These are phyloP conservation scores for Aspergillus hiratsukae DNA, from an alignment of 2,329 filamentous ascomycete genomes.

Conservation along the genomic window DNA sequence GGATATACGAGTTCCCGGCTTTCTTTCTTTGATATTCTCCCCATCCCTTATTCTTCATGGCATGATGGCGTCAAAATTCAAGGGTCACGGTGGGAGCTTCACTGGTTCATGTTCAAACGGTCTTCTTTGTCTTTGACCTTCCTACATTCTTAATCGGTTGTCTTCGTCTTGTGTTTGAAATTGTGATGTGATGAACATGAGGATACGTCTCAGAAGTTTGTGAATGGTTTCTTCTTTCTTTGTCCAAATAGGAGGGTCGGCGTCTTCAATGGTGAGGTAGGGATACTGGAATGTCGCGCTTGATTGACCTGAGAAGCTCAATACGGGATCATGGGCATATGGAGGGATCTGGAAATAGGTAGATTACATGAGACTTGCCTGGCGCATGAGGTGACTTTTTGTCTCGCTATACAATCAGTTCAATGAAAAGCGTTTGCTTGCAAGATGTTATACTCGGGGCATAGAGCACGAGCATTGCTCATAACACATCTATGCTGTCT, in stretches of 20 bases:
- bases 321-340: slow-evolving; percentile 22
- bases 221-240: slow-evolving; percentile 17
- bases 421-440: slow-evolving; percentile 11
- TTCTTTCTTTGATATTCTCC: slow-evolving; percentile 18
- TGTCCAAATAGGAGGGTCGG: slow-evolving; percentile 20
- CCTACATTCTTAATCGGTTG: slow-evolving; percentile 12
- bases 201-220: slow-evolving; percentile 17
- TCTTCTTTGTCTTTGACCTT: slow-evolving; percentile 4
- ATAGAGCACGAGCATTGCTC: background rate
- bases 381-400: slow-evolving; percentile 14
- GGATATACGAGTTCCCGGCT: slow-evolving; percentile 29
- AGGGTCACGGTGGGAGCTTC: slow-evolving; percentile 19
- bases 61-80: slow-evolving; percentile 30
- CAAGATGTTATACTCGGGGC: background rate
- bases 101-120: slow-evolving; percentile 3
- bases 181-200: slow-evolving; percentile 21
- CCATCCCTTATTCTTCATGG: slow-evolving; percentile 23
- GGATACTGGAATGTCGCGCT: slow-evolving; percentile 16
- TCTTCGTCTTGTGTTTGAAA: slow-evolving; percentile 16
- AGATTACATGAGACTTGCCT: slow-evolving; percentile 13
- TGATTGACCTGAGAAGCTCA: slow-evolving; percentile 15
- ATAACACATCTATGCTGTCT: background rate
- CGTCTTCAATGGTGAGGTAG: slow-evolving; percentile 19
- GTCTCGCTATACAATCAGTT: slow-evolving; percentile 20
- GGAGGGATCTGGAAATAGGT: slow-evolving; percentile 18